Conservation (phyloP, 208 protist species). For the Trypanosomatidae sp. region DNA sequence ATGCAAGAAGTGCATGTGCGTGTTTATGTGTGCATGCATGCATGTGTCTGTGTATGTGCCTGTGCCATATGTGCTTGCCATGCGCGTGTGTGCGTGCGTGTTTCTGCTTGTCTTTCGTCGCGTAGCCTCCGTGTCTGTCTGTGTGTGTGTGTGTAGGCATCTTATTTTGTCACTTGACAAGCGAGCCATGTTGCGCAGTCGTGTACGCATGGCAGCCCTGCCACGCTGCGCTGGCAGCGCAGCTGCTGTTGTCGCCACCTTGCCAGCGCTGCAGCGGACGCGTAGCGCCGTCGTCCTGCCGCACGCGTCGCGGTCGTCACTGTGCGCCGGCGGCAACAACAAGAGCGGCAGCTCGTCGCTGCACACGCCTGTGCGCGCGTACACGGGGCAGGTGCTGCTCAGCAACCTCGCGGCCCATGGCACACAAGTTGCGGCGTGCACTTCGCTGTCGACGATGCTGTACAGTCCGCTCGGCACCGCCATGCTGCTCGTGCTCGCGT, state of each 20-base stretch:
- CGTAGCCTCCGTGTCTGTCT: no score
- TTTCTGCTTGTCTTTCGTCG: no score
- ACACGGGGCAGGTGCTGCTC: slow-evolving; percentile 14
- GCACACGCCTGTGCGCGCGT: slow-evolving; percentile 13
- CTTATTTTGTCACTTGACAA: no score
- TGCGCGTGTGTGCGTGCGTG: no score
- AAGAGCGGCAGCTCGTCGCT: slow-evolving; percentile 3
- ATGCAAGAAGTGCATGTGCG: no score
- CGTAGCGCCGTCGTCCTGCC: background rate
- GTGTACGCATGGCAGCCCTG: no score
- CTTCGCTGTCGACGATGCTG: slow-evolving; percentile 47
- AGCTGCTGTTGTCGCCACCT: no score
- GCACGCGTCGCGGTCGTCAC: background rate
- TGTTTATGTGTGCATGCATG: background rate
- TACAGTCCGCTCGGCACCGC: slow-evolving; percentile 68
- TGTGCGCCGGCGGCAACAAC: background rate
- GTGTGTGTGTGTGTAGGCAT: no score
- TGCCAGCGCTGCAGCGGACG: no score
- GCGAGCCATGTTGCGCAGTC: no score
- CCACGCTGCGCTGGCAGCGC: no score
- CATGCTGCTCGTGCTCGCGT: slow-evolving; percentile 65
- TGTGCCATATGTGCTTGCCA: background rate
- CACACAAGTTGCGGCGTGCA: slow-evolving; percentile 33
- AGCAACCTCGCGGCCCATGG: slow-evolving; percentile 48
- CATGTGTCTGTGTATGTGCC: background rate